Percentiles rank a stretch among this genome's conserved stretches.
phyloP scores from a whole-genome alignment of 768 basidiomycete genomes.

The Amanita phalloides region DNA sequence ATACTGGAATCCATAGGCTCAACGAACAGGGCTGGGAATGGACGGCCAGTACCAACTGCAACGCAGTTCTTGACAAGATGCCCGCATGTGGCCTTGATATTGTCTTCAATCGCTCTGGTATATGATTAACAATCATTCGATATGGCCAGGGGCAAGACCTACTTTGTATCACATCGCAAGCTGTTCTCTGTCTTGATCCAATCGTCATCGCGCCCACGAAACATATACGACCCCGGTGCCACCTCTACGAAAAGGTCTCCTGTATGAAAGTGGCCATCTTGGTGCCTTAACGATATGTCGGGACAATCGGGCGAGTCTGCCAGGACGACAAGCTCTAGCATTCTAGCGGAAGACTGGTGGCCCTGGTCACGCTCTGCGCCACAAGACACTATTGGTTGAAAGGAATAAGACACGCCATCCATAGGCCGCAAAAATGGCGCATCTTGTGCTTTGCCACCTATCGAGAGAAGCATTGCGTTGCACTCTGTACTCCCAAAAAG shows the following conservation, averaged over 20 bases:
- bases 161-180: slow-evolving; percentile 67
- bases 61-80: slow-evolving; percentile 62
- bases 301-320: slow-evolving; percentile 63
- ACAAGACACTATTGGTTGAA: slow-evolving; percentile 41
- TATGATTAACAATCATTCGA: background rate
- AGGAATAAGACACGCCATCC: slow-evolving; percentile 53
- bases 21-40: slow-evolving; percentile 68
- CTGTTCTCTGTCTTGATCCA: slow-evolving; percentile 82
- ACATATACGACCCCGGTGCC: slow-evolving; percentile 47
- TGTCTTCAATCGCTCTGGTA: slow-evolving; percentile 57
- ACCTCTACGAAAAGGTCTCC: slow-evolving; percentile 70
- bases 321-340: slow-evolving; percentile 63
- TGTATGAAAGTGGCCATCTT: slow-evolving; percentile 70
- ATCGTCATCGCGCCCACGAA: slow-evolving; percentile 69
- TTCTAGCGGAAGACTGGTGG: slow-evolving; percentile 42
- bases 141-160: background rate
- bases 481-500: slow-evolving; percentile 84
- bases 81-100: slow-evolving; percentile 53
- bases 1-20: slow-evolving; percentile 43
- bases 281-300: slow-evolving; percentile 38
- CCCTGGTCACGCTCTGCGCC: slow-evolving; percentile 35
- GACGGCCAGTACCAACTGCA: slow-evolving; percentile 67
- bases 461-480: slow-evolving; percentile 57
- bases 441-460: slow-evolving; percentile 39
- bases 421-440: slow-evolving; percentile 45